A percentile compares a stretch with the other conserved stretches of the same genome.
These are phyloP conservation scores for Zarea fungicola DNA, from an alignment of 2,329 filamentous ascomycete genomes.

Conservation along the genomic window DNA sequence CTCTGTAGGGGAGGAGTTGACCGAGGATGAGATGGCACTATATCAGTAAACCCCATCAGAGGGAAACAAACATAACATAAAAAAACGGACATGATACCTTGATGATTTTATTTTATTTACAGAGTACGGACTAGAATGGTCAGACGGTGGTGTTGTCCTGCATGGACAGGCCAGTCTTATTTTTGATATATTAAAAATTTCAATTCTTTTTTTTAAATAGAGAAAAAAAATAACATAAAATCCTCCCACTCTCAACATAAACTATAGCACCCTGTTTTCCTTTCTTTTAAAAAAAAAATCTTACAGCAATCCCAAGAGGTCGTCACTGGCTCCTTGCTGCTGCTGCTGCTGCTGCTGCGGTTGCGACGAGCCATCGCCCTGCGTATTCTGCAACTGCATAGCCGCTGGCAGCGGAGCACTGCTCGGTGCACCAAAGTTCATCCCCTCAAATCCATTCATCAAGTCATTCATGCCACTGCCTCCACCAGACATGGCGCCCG, in stretches of 20 bases:
- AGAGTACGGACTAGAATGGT: too few species aligned
- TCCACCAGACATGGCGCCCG: too few species aligned
- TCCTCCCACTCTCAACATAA: too few species aligned
- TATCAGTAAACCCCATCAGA: too few species aligned
- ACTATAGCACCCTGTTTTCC: background rate
- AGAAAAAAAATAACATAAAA: too few species aligned
- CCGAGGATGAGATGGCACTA: background rate
- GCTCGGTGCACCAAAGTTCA: conserved; percentile 63
- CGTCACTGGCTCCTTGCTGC: conserved; percentile 56
- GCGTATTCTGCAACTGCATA: conserved; percentile 46
- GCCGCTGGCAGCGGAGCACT: conserved; percentile 61
- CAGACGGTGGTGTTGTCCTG: too few species aligned
- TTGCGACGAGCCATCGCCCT: conserved; percentile 19
- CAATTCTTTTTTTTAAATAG: conserved; percentile 1
- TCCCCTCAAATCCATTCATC: conserved; percentile 79
- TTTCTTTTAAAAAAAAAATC: background rate
- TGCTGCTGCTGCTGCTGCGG: conserved; percentile 31
- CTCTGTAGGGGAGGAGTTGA: background rate
- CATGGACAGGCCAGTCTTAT: too few species aligned
- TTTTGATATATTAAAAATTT: conserved; percentile 7
- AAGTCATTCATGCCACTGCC: conserved; percentile 74
- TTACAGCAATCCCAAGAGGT: conserved; percentile 46
- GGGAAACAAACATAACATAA: too few species aligned
- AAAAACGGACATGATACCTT: conserved; percentile 3
- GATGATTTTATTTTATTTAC: too few species aligned